phyloP scores from a whole-genome alignment of 2,329 filamentous ascomycete species.

The Fusarium tjaetaba region DNA sequence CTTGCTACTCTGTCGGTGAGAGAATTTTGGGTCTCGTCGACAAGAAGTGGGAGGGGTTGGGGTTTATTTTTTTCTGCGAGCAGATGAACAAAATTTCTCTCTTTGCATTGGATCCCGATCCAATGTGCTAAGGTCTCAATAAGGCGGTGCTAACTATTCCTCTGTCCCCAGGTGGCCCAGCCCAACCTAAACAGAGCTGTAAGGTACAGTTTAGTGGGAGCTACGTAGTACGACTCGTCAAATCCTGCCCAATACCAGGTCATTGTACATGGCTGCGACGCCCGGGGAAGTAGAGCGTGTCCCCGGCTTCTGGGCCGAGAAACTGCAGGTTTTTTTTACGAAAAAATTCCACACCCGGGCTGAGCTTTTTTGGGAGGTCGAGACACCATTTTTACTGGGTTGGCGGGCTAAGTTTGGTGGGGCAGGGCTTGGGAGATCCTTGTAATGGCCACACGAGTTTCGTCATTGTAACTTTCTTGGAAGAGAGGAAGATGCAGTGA shows the following conservation, averaged over 20 bases:
- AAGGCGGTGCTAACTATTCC: constrained; percentile 24
- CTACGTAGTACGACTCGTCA: constrained; percentile 5
- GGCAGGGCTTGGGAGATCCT: constrained; percentile 35
- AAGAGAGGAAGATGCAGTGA: background rate
- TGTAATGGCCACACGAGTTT: constrained; percentile 36
- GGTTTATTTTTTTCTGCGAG: constrained; percentile 19
- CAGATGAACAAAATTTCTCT: constrained; percentile 17
- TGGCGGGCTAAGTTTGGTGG: constrained; percentile 22
- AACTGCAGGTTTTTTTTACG: constrained; percentile 12
- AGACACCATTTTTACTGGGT: constrained; percentile 3
- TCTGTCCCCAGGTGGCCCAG: background rate
- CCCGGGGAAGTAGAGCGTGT: background rate
- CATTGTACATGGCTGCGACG: constrained; percentile 2
- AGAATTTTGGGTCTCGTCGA: constrained; percentile 37
- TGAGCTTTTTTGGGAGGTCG: constrained; percentile 20
- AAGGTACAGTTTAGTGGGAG: background rate
- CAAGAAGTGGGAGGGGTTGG: constrained; percentile 16
- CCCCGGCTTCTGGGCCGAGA: constrained; percentile 11
- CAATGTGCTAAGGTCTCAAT: constrained; percentile 35
- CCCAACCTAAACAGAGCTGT: background rate
- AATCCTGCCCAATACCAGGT: constrained; percentile 2
- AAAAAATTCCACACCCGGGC: constrained; percentile 31
- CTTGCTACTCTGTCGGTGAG: constrained; percentile 33
- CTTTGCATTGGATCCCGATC: constrained; percentile 11
- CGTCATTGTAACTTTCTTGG: constrained; percentile 35